These are phyloP conservation scores for Alloteropsis semialata DNA, from an alignment of 176 grass and related monocot species.

Conservation along the genomic window DNA sequence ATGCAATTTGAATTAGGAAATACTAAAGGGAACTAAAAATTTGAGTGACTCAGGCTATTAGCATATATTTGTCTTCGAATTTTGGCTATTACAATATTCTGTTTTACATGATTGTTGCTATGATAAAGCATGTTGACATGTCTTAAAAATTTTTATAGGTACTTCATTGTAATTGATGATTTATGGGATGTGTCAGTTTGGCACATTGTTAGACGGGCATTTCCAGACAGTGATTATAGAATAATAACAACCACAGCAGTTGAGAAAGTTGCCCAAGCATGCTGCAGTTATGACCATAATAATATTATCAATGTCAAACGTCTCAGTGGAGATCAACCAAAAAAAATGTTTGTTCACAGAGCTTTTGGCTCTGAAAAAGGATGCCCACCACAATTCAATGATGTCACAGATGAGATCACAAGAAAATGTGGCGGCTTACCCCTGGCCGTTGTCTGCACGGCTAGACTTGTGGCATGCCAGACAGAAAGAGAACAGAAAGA, in stretches of 20 bases:
- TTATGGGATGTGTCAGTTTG: not conserved
- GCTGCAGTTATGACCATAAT: not conserved
- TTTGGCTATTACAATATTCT: no score
- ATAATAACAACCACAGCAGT: not conserved
- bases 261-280: not conserved
- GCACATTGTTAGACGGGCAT: not conserved
- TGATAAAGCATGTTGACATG: no score
- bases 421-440: slow-evolving; percentile 22
- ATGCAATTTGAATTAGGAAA: no score
- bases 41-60: no score
- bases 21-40: no score
- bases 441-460: slow-evolving; percentile 9
- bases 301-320: not conserved
- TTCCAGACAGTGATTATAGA: not conserved
- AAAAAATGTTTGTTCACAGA: not conserved
- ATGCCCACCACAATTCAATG: not conserved
- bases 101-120: no score
- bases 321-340: not conserved
- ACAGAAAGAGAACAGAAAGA: no score
- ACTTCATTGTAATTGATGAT: not conserved
- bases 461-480: not conserved
- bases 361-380: not conserved
- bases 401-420: not conserved
- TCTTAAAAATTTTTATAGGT: not conserved
- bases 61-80: no score